Conservation (phyloP, 768 basidiomycete genomes). For the Leccinellum albellum region DNA sequence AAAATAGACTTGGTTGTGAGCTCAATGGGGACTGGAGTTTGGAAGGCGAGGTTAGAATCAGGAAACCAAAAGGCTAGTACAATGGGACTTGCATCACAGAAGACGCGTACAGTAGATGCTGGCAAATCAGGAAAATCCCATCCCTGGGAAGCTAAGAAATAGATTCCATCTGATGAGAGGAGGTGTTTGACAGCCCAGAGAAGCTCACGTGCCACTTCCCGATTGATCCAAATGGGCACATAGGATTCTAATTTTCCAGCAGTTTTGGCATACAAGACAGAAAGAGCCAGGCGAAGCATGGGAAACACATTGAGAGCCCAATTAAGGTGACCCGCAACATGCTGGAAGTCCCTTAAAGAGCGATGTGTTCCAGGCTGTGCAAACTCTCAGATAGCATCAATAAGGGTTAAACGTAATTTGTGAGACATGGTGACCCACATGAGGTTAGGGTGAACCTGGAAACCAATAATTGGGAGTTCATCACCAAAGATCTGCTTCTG, state of each 20-base stretch:
- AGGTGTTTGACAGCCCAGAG: constrained; percentile 20
- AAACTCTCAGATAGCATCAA: constrained; percentile 12
- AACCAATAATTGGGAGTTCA: background rate
- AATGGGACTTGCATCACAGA: too few species aligned
- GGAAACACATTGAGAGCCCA: constrained; percentile 17
- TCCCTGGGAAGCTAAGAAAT: too few species aligned
- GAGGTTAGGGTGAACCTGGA: constrained; percentile 20
- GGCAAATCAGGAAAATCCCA: too few species aligned
- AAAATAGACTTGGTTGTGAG: too few species aligned
- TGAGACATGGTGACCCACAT: constrained; percentile 9
- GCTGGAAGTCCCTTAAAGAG: constrained; percentile 25
- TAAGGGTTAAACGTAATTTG: constrained; percentile 13
- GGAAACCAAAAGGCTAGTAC: too few species aligned
- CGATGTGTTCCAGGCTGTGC: background rate
- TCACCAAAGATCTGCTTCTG: constrained; percentile 24
- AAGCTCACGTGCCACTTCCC: background rate
- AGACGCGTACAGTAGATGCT: too few species aligned
- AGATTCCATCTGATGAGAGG: too few species aligned
- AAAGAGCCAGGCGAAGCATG: constrained; percentile 31
- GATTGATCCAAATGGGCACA: constrained; percentile 5
- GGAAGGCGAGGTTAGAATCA: too few species aligned
- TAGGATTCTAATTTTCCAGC: constrained; percentile 14
- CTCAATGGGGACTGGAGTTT: too few species aligned
- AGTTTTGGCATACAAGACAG: constrained; percentile 34
- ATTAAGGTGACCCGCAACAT: constrained; percentile 14